These are phyloP conservation scores for Cubamyces sp. DNA, from an alignment of 768 basidiomycete genomes.

Conservation along the genomic window DNA sequence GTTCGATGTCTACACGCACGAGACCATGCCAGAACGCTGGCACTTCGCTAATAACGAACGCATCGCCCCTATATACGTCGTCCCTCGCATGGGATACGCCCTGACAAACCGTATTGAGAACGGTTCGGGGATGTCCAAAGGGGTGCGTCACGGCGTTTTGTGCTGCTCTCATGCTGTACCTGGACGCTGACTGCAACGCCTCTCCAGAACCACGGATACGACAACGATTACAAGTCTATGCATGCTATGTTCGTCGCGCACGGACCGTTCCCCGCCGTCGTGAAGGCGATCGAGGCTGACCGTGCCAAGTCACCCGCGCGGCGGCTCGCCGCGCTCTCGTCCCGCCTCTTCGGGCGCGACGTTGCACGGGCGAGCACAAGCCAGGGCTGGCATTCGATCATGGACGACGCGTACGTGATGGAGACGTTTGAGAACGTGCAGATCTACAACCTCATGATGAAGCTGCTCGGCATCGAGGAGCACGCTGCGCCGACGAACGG, in stretches of 20 bases:
- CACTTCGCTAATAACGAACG: slow-evolving; percentile 75
- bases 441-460: slow-evolving; percentile 81
- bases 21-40: slow-evolving; percentile 81
- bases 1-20: slow-evolving; percentile 78
- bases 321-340: slow-evolving; percentile 21
- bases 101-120: slow-evolving; percentile 70
- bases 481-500: slow-evolving; percentile 72
- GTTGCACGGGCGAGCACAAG: slow-evolving; percentile 38
- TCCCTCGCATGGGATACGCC: slow-evolving; percentile 81
- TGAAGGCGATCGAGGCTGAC: slow-evolving; percentile 58
- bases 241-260: slow-evolving; percentile 90
- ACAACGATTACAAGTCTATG: slow-evolving; percentile 79
- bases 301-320: slow-evolving; percentile 18
- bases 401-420: slow-evolving; percentile 71
- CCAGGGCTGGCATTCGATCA: slow-evolving; percentile 70
- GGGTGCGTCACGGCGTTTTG: slow-evolving; percentile 51
- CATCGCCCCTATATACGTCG: slow-evolving; percentile 87
- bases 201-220: slow-evolving; percentile 85
- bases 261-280: slow-evolving; percentile 79
- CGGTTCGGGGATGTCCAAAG: slow-evolving; percentile 67
- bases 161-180: not conserved
- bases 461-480: slow-evolving; percentile 65
- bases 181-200: not conserved
- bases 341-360: slow-evolving; percentile 26
- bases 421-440: slow-evolving; percentile 86